Evolutionary conservation across 2,329 filamentous ascomycete genomes (phyloP), one percentile per base, ranked within the genome.

Genomic region (Alternaria conjuncta): DNA sequence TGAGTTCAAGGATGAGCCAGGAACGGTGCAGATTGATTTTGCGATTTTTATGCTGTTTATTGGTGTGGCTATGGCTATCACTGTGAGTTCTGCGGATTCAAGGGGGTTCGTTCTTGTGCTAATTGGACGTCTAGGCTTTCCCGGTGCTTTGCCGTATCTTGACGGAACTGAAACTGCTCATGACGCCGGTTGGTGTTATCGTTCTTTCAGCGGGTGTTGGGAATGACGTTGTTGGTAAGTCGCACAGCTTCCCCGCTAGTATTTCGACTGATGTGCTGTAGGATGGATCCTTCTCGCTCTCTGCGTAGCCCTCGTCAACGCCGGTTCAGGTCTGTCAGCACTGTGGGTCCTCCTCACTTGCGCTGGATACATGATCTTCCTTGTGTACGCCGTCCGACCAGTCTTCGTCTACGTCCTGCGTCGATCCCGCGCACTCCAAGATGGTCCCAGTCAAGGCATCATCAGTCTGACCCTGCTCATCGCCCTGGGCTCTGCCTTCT

Each of bases 101-200:
- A 5, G 13, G n/a, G 3, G 4, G 15, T 15, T 21, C 32, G 18
- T 30, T 44, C 45, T 70, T 74, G 75, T 41, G 36, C 55, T 63
- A 7, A 43, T 6, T 6, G 3, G 15, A 6, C 15, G 5, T 18
- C 15, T 51, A 88, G 86, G 89, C 89, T 13, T 91, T 98, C 72
- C 95, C 95, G 0, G 95, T 98, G 0, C 87, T 98, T 12, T 97
- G 95, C 75, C 92, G 95, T 78, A 98, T 98, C 69, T 83, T 98
- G 68, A 95, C 93, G 0, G 94, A 97, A 79, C 84, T 98, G 57
- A 96, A 97, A 72, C 84, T 98, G 54, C 88, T 98, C 5, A 83
- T 87, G 58, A 96, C 93, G 2, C 87, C 90, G 1, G 94, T 97
- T 6, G 94, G 94, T 74, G 88, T 97, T 36, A 96, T 96, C 41